Evolutionary conservation across 2,329 filamentous ascomycete species (phyloP).

Genomic region (Fusarium euwallaceae): DNA sequence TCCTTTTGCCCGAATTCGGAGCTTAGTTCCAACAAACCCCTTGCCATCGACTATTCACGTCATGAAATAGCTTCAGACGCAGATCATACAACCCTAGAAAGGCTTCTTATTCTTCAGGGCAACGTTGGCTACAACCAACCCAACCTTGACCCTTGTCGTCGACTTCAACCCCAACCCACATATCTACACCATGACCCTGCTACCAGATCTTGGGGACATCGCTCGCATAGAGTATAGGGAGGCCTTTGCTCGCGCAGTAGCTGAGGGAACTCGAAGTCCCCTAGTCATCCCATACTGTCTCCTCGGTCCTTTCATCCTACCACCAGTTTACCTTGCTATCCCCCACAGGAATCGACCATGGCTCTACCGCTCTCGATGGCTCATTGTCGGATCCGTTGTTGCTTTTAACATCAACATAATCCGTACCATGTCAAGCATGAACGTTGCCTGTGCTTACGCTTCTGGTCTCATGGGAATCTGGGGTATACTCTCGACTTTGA

Average conservation of each 20-base stretch:
- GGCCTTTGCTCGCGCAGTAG: constrained; percentile 53
- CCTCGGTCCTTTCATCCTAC: constrained; percentile 62
- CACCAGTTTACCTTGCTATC: constrained; percentile 67
- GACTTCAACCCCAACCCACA: neutral
- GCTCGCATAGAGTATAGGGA: constrained; percentile 52
- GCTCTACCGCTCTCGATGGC: constrained; percentile 64
- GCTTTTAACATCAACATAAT: constrained; percentile 60
- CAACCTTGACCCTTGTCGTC: constrained; percentile 3
- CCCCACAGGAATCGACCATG: constrained; percentile 65
- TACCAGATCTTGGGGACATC: constrained; percentile 43
- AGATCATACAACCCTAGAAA: constrained; percentile 24
- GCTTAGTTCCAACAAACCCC: neutral
- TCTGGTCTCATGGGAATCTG: constrained; percentile 64
- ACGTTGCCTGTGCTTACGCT: constrained; percentile 64
- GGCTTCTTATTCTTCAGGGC: neutral
- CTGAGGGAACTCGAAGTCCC: constrained; percentile 58
- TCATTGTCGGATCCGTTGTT: constrained; percentile 60
- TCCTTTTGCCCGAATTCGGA: neutral
- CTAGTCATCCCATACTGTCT: constrained; percentile 67
- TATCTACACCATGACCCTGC: constrained; percentile 7
- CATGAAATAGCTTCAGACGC: constrained; percentile 25
- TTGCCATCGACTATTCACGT: constrained; percentile 10
- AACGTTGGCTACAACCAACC: neutral
- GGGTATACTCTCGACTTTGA: constrained; percentile 63
- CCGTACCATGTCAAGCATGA: constrained; percentile 61